Evolutionary conservation across 2,329 filamentous ascomycete species (phyloP), one percentile per base, ranked within the genome.

Genomic region (Botryotinia globosa): DNA sequence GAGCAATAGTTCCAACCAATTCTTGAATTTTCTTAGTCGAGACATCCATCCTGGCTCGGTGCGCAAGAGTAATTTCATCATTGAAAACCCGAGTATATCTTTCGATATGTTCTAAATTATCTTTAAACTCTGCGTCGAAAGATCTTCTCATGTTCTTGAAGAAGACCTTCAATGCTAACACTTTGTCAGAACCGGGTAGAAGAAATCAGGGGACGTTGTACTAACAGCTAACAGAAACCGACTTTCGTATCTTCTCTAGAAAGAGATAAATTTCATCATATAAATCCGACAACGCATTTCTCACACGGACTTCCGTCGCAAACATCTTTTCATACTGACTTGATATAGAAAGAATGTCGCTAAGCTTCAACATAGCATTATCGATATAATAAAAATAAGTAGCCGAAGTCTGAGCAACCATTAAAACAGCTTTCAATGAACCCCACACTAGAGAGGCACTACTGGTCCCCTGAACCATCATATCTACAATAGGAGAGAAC

Each of bases 341-440:
- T 1, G 70, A 72, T 6, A 72, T 67, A 10, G 70, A 72, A 25
- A 72, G 63, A 0, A 68, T 58, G n/a, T 68, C 70, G 45, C 63
- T 39, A 22, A 72, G 70, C 51, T 67, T 72, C 32, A 61, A 16
- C 70, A 72, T 67, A 3, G 70, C 70, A 29, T 59, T 68, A 22
- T 72, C 54, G 22, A 72, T 59, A 8, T 72, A 72, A 20, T 59
- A 34, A 45, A 72, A 72, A 42, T 72, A 72, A 20, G 54, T 59
- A 12, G 56, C 51, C 10, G 70, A 72, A n/a, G 70, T 72, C n/a
- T 72, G 70, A 37, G 70, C 70, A 48, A 72, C 62, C 70, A 72
- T 58, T 39, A 72, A 61, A 48, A 72, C 59, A 37, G 25, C 70
- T 34, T 61, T 72, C 39, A 72, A 68, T 1, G 62, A 67, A n/a